A percentile compares a stretch with the other conserved stretches of the same genome.
These are phyloP conservation scores for Penicillium pulvis DNA, from an alignment of 495 filamentous ascomycete genomes.

Conservation along the genomic window DNA sequence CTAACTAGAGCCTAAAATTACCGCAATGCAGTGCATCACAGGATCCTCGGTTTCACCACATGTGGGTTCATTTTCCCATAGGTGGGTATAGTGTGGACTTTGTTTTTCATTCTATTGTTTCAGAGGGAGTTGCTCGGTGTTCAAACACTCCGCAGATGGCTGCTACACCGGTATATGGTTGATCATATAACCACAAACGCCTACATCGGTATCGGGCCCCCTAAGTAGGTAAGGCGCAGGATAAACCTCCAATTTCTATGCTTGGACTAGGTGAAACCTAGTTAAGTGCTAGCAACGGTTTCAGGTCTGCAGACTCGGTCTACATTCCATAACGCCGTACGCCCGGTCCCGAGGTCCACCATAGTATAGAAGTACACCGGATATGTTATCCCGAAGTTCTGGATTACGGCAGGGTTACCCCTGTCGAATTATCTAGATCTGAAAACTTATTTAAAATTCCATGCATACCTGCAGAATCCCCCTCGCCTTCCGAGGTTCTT, in stretches of 20 bases:
- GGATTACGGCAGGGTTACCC: neutral
- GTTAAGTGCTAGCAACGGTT: neutral
- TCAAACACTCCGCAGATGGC: neutral
- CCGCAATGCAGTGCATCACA: neutral
- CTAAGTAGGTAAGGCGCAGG: neutral
- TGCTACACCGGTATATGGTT: neutral
- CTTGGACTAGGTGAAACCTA: neutral
- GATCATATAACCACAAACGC: neutral
- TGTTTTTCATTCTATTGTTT: neutral
- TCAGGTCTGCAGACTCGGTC: neutral
- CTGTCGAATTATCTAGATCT: neutral
- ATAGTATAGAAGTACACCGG: neutral
- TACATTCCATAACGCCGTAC: neutral
- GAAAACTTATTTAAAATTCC: neutral
- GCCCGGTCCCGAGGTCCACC: neutral
- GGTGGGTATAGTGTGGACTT: neutral
- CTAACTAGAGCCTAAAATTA: too few relatives aligned
- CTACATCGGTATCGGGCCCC: neutral
- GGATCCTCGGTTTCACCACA: neutral
- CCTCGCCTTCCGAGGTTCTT: neutral
- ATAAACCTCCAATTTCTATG: neutral
- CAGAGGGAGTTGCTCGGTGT: neutral
- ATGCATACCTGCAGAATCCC: neutral
- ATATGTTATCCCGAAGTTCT: neutral
- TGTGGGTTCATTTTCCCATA: neutral